Base-by-base conservation (phyloP, 2,329 filamentous ascomycete genomes). In the Beauveria varroae region DNA sequence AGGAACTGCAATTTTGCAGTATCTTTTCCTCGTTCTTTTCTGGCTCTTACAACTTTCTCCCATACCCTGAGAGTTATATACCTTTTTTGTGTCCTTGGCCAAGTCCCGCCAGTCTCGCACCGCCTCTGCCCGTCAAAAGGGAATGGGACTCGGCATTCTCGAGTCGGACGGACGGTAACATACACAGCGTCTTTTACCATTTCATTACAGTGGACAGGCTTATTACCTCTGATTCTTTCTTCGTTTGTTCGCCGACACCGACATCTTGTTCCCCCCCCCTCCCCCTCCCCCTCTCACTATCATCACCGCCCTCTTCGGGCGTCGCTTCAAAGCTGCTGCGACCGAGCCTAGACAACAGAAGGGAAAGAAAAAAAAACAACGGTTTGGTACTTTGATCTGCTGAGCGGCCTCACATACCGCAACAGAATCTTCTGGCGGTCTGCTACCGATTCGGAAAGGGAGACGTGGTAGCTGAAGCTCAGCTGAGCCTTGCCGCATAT, bases 101-200 rank as follows among this genome's bases (percentile, higher is more conserved):
- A 24, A 22, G 28, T 7, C 10, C 4, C 4, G 14, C 47, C 46
- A 46, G 28, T 30, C 16, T 43, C 44, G 44, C 28, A 34, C 41
- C 41, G 26, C n/a, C 41, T 22, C 22, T 24, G 22, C 34, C 22
- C n/a, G 24, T 16, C 2, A 24, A 20, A 16, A 44, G 49, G 56
- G 43, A 22, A 60, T 26, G 57, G 57, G 40, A 60, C 49, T 60
- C 57, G 57, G 49, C 20, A 46, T 53, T 28, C 49, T 53, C 41
- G 49, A 60, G n/a, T 53, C 40, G 37, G 57, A 60, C 57, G 49
- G 57, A 52, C 26, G n/a, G 49, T 30, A 20, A 60, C 57, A 60
- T 43, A 52, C 34, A 22, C 37, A 43, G 20, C n/a, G 5, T 46
- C 47, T 46, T 8, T 26, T 20, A 18, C 50, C 37, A 34, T 52